A percentile compares a stretch with the other conserved stretches of the same genome.
Evolutionary conservation across 352 stramenopile species (phyloP).

Genomic region (Globisporangium heterothallicum): DNA sequence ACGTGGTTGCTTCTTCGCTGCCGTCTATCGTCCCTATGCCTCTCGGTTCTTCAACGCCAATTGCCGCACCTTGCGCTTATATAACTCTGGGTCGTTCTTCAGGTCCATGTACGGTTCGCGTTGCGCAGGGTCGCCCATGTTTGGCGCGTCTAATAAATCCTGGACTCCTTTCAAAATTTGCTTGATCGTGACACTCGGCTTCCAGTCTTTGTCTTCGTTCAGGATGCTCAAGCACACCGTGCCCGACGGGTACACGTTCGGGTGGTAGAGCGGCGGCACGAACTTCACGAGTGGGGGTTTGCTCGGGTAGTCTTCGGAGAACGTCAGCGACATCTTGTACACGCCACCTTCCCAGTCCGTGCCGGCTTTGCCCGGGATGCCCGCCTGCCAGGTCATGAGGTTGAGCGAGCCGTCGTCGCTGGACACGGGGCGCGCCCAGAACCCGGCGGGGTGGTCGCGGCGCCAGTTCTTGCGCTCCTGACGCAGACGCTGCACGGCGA

Average conservation of each 20-base stretch:
- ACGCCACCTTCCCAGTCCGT: constrained; percentile 97
- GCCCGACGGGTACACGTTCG: constrained; percentile 95
- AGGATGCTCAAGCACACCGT: constrained; percentile 98
- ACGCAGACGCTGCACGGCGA: constrained; percentile 85
- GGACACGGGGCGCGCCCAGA: constrained; percentile 93
- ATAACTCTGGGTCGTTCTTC: constrained; percentile 87
- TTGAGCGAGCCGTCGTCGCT: constrained; percentile 94
- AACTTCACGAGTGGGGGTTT: constrained; percentile 99
- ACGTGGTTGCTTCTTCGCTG: neutral
- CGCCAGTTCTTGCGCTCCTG: constrained; percentile 94
- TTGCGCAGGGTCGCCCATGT: constrained; percentile 86
- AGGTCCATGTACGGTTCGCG: constrained; percentile 85
- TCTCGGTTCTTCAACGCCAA: constrained; percentile 84
- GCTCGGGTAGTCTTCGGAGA: constrained; percentile 96
- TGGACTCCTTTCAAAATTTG: constrained; percentile 98
- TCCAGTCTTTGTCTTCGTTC: constrained; percentile 99
- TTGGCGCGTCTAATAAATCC: constrained; percentile 82
- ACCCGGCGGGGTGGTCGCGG: constrained; percentile 93
- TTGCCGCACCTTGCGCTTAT: constrained; percentile 81
- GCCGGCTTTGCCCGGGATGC: constrained; percentile 92
- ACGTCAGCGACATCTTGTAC: constrained; percentile 96
- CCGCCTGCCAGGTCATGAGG: constrained; percentile 96
- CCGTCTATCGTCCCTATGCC: constrained; percentile 29
- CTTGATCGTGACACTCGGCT: constrained; percentile 95
- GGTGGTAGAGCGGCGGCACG: constrained; percentile 95